These are phyloP conservation scores for Sphaerosporella brunnea DNA, from an alignment of 495 filamentous ascomycete genomes.

Conservation along the genomic window DNA sequence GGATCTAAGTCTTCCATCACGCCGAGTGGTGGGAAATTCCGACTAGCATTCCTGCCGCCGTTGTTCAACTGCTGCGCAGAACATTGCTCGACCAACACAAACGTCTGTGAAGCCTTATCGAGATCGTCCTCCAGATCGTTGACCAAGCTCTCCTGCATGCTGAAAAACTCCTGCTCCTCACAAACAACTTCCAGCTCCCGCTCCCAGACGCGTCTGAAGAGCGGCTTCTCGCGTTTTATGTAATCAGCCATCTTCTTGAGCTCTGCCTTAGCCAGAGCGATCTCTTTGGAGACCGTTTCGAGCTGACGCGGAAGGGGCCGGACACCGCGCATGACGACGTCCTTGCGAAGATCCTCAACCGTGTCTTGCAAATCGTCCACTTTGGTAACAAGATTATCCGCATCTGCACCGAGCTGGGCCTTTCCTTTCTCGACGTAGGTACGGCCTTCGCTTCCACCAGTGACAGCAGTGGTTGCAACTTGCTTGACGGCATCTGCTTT, in stretches of 20 bases:
- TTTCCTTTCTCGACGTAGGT: conserved; percentile 71
- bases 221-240: conserved; percentile 73
- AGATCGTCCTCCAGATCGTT: conserved; percentile 86
- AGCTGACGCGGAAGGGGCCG: conserved; percentile 82
- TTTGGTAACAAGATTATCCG: conserved; percentile 67
- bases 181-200: conserved; percentile 86
- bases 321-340: conserved; percentile 84
- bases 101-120: conserved; percentile 81
- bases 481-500: conserved; percentile 68
- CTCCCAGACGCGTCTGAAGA: conserved; percentile 99
- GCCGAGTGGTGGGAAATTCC: conserved; percentile 37
- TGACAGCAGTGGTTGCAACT: conserved; percentile 47
- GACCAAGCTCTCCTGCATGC: conserved; percentile 82
- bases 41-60: conserved; percentile 35
- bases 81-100: conserved; percentile 86
- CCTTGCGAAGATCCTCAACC: conserved; percentile 92
- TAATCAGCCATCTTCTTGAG: conserved; percentile 92
- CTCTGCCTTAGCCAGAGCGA: conserved; percentile 59
- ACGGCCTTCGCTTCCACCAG: conserved; percentile 55
- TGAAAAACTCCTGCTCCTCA: conserved; percentile 81
- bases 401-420: conserved; percentile 64
- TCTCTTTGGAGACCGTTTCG: conserved; percentile 71
- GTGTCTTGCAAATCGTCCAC: conserved; percentile 94
- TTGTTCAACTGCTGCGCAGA: conserved; percentile 87
- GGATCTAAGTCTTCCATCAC: conserved; percentile 55